Conservation (phyloP, 108 stramenopile genomes). For the Epipyxis sp. region DNA sequence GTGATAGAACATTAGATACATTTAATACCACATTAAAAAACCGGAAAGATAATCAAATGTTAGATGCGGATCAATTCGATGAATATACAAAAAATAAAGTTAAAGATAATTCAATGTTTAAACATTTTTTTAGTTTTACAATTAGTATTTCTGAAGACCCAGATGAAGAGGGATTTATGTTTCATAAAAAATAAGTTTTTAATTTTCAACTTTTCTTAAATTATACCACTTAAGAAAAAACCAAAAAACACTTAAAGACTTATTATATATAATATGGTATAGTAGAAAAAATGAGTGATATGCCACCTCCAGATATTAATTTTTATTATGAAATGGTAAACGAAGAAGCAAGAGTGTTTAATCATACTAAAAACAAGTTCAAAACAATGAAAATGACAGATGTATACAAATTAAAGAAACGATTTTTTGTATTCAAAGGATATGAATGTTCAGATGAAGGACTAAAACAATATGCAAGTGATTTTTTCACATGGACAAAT, state of each 20-base stretch:
- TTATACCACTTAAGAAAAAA: background rate
- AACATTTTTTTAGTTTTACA: background rate
- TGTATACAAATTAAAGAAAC: background rate
- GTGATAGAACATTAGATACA: background rate
- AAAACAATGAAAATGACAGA: background rate
- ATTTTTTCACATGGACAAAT: background rate
- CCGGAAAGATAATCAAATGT: no score
- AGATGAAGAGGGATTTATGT: background rate
- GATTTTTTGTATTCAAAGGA: constrained; percentile 2
- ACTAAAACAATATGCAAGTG: background rate
- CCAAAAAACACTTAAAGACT: background rate
- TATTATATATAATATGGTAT: background rate
- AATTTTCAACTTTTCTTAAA: background rate
- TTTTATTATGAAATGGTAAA: background rate
- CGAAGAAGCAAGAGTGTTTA: background rate
- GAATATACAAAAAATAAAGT: background rate
- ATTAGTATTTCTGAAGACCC: background rate
- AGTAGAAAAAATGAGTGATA: background rate
- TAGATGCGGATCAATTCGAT: background rate
- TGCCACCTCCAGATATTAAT: no score
- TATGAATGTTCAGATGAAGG: background rate
- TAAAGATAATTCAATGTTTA: background rate
- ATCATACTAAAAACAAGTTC: background rate
- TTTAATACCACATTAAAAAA: no score
- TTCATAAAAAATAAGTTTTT: background rate